Evolutionary conservation across 78 protist genomes (phyloP).

Genomic region (Dictyostelium capitatum): DNA sequence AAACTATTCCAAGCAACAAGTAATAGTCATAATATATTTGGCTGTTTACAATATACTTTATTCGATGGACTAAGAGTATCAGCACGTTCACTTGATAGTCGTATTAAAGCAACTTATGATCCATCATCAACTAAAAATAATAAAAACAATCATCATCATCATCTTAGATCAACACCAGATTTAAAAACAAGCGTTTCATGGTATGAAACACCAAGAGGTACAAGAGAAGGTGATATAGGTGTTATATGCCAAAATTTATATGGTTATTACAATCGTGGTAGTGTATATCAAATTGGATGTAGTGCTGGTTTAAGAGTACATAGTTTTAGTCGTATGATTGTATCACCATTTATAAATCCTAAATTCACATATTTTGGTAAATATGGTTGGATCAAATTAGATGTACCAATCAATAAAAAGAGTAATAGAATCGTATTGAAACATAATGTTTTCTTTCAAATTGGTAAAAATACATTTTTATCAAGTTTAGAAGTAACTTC

Average conservation of each 20-base stretch:
- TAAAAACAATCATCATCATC: neutral
- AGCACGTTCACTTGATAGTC: conserved; percentile 25
- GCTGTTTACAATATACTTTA: conserved; percentile 42
- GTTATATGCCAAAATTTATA: conserved; percentile 7
- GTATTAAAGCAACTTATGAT: conserved; percentile 29
- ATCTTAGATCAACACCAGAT: conserved; percentile 3
- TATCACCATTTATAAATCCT: conserved; percentile 50
- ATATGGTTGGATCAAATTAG: conserved; percentile 56
- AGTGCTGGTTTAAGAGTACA: conserved; percentile 30
- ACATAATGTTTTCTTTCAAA: conserved; percentile 45
- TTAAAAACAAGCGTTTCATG: conserved; percentile 2
- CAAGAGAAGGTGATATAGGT: conserved; percentile 36
- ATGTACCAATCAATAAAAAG: conserved; percentile 31
- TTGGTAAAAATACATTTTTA: conserved; percentile 35
- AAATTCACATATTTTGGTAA: conserved; percentile 53
- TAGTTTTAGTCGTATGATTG: neutral
- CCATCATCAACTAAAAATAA: neutral
- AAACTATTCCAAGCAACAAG: conserved; percentile 67
- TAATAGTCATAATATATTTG: conserved; percentile 41
- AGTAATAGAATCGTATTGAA: conserved; percentile 5
- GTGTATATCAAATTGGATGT: conserved; percentile 40
- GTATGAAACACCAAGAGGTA: conserved; percentile 51
- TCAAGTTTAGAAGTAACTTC: conserved; percentile 30
- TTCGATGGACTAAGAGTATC: conserved; percentile 55
- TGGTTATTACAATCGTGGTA: conserved; percentile 34